Evolutionary conservation across 2,329 filamentous ascomycete species (phyloP).

Genomic region (Venturiaceae sp.): DNA sequence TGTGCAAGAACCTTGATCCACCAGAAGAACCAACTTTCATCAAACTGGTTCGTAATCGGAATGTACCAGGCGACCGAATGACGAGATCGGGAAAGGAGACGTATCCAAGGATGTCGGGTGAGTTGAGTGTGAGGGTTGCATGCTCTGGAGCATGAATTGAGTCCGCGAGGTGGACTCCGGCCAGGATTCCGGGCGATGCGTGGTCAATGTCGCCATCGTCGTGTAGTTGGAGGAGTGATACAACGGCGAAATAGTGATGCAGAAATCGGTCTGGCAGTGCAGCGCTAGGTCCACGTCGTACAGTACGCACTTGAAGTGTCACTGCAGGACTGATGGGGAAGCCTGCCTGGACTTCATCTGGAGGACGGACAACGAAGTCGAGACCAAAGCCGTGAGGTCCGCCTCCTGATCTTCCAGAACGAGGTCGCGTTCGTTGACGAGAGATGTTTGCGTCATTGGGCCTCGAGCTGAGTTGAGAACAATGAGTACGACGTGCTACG

Average conservation of each 20-base stretch:
- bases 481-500: not conserved
- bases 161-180: not conserved
- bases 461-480: not conserved
- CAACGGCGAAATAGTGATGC: slow-evolving; percentile 5
- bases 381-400: not conserved
- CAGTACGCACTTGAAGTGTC: slow-evolving; percentile 3
- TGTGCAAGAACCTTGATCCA: not conserved
- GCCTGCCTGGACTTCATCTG: not conserved
- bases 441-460: not conserved
- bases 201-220: not conserved
- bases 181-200: not conserved
- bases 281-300: not conserved
- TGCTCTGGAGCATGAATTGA: slow-evolving; percentile 1
- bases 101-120: slow-evolving; percentile 3
- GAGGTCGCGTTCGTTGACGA: not conserved
- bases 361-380: slow-evolving; percentile 5
- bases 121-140: not conserved
- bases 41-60: not conserved
- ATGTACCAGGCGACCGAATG: not conserved
- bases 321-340: not conserved
- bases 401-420: not conserved
- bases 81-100: slow-evolving; percentile 4
- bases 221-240: not conserved
- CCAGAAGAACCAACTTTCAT: not conserved
- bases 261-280: not conserved